Evolutionary conservation across 768 basidiomycete species (phyloP), one percentile per base, ranked within the genome.

Genomic region (Vararia minispora): DNA sequence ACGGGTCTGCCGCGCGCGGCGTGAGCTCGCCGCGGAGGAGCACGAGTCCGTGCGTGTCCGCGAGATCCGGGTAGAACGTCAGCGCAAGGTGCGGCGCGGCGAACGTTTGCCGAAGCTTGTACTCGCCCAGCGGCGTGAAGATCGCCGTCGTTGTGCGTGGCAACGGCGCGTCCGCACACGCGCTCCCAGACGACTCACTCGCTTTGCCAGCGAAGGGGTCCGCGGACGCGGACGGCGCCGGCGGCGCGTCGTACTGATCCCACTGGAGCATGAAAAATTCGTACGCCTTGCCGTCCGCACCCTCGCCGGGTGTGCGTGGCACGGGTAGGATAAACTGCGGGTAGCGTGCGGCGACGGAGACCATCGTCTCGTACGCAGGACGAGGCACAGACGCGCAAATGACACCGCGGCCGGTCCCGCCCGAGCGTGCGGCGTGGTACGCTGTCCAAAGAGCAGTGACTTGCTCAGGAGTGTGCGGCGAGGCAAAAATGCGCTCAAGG

Each of bases 71-170:
- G 59, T 98, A 97, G 57, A 87, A 76, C 4, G 92, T 97, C 27
- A 97, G 52, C 17, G 85, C 83, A 18, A 99, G 69, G 54, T 89
- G 86, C 1, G 94, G 92, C 4, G 89, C 91, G 6, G 95, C 85
- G 57, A 81, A 97, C 13, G 80, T 69, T 37, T 71, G 70, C 28
- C 83, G 78, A 40, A 76, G 60, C 58, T 95, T 94, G 72, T 88
- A 99, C 61, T 97, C 94, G 48, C 84, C 80, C 29, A 98, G 68
- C 2, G 92, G 86, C 0, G 95, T 91, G 65, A 94, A 94, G 25
- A 98, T 67, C 37, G 94, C 69, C 0, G 90, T 91, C 5, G 90
- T 75, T 2, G 61, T 63, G 36, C 63, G 65, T 12, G 75, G 72
- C 47, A 74, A 74, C 9, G 57, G 41, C 2, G 44, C 40, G n/a